A percentile compares a stretch with the other conserved stretches of the same genome.
These are phyloP conservation scores for Acacia pycnantha DNA, from an alignment of 331 rosid species.

Conservation along the genomic window DNA sequence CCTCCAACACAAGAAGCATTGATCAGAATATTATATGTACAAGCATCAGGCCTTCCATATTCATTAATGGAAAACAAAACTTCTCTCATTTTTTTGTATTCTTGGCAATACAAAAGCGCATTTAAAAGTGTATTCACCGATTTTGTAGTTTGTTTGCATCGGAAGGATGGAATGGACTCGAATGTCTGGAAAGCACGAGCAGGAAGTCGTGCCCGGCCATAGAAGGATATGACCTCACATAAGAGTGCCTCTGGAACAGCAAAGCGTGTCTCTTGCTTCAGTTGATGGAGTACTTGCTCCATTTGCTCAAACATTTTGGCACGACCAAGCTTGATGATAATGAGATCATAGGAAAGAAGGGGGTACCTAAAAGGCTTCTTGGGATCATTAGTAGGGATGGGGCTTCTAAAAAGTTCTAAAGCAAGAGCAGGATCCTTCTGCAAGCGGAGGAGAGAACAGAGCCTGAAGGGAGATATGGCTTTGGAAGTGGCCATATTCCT, in stretches of 20 bases:
- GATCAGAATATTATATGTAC: slow-evolving; percentile 71
- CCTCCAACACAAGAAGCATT: slow-evolving; percentile 32
- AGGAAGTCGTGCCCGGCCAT: slow-evolving; percentile 64
- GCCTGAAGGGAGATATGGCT: slow-evolving; percentile 69
- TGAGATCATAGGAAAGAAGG: slow-evolving; percentile 69
- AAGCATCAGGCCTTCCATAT: slow-evolving; percentile 53
- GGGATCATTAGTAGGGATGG: slow-evolving; percentile 14
- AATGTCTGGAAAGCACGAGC: slow-evolving; percentile 54
- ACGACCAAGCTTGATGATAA: slow-evolving; percentile 77
- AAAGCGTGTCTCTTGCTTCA: slow-evolving; percentile 49
- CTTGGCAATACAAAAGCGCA: slow-evolving; percentile 49
- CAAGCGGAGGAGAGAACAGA: slow-evolving; percentile 67
- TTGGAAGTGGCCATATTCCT: slow-evolving; percentile 36
- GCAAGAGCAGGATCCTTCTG: slow-evolving; percentile 65
- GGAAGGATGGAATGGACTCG: slow-evolving; percentile 54
- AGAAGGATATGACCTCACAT: slow-evolving; percentile 70
- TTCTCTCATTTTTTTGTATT: slow-evolving; percentile 34
- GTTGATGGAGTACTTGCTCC: slow-evolving; percentile 63
- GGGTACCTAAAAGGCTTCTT: slow-evolving; percentile 51
- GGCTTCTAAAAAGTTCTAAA: slow-evolving; percentile 58
- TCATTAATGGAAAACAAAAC: slow-evolving; percentile 16
- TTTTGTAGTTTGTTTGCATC: slow-evolving; percentile 49
- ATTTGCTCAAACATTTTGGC: slow-evolving; percentile 73
- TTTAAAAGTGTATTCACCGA: slow-evolving; percentile 68
- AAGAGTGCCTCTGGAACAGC: slow-evolving; percentile 55